Evolutionary conservation across 345 rosid species (phyloP), one percentile per base, ranked within the genome.

Genomic region (Pugionium dolabratum): DNA sequence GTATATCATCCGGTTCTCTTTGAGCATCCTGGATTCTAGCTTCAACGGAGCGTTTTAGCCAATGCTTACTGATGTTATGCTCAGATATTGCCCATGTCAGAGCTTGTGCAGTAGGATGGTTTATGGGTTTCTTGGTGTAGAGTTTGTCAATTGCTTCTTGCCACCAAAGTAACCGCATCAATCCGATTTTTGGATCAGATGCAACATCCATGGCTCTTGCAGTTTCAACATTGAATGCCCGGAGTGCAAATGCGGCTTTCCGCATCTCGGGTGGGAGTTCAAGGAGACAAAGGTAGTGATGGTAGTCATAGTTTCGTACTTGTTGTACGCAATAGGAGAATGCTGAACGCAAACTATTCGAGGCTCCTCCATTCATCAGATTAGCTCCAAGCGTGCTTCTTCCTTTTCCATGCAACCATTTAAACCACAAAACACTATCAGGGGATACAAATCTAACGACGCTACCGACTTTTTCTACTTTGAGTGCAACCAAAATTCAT

Each of bases 111-210:
- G 84, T 67, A 30, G 97, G 97, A 70, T 90, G 91, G 79, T 87
- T 88, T 3, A 93, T 79, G 32, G 75, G 46, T 58, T 93, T 85
- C 7, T 80, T 78, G 53, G 80, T 65, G 65, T 86, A 93, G 59
- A 93, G 84, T 79, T 87, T 93, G 70, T 90, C 97, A 36, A 93
- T 81, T 33, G 85, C 86, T 70, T 93, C 98, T 81, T 86, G 83
- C 98, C 98, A 88, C 98, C 98, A 90, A 10, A 90, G 75, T 42
- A 93, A 84, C 39, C 94, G 87, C 97, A 87, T 90, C 32, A 93
- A 87, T 6, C 97, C 98, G 40, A 93, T 86, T 47, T 76, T 85
- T 55, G 96, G 91, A 75, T 93, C 94, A 50, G 98, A 93, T 54
- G 98, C 90, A 60, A 90, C 80, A 67, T 93, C 98, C 88, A 87